Evolutionary conservation across 164 flowering plant genomes (phyloP), one percentile per base, ranked within the genome.

Genomic region (Vitis riparia): DNA sequence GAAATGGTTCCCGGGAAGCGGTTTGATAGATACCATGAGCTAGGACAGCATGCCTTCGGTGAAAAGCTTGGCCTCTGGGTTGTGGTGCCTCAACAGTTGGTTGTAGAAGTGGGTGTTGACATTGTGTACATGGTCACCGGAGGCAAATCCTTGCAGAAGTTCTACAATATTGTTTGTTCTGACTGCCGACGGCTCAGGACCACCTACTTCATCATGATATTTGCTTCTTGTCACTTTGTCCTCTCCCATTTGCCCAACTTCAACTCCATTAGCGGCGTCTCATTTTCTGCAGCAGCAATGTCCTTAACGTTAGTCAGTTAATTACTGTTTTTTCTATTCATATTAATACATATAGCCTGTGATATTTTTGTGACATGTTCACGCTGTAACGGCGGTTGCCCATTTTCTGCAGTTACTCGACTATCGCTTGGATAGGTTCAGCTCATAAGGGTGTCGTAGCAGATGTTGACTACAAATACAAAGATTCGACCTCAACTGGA

Each of bases 71-170:
- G 87, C 7, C 82, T 86, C 0, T 86, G 74, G 73, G 82, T 86
- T 15, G 80, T 86, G 16, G 87, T 86, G 0, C 89, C 89, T 0
- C 87, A 84, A 51, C 89, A 84, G 63, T 63, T 86, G 11, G 51
- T 79, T 11, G 87, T 82, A 0, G 84, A 86, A 59, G 80, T 84
- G 14, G 79, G 87, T 15, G 58, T 61, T 7, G 29, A 78, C 73
- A 84, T 86, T 6, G 84, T 82, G 9, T 86, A 86, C 65, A 86
- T 86, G 89, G 87, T 86, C 37, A 86, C 89, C 2, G 89, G 87
- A 19, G 89, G 87, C 5, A 77, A 78, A 51, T 81, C 89, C 0
- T 59, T 85, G 65, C 66, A 83, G 75, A 85, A 85, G 55, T 50
- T 77, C 61, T 81, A 79, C 50, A 73, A 80, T 5, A 11, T 63